These are phyloP conservation scores for Hippophae gyantsensis DNA, from an alignment of 306 rosid species.

Conservation along the genomic window DNA sequence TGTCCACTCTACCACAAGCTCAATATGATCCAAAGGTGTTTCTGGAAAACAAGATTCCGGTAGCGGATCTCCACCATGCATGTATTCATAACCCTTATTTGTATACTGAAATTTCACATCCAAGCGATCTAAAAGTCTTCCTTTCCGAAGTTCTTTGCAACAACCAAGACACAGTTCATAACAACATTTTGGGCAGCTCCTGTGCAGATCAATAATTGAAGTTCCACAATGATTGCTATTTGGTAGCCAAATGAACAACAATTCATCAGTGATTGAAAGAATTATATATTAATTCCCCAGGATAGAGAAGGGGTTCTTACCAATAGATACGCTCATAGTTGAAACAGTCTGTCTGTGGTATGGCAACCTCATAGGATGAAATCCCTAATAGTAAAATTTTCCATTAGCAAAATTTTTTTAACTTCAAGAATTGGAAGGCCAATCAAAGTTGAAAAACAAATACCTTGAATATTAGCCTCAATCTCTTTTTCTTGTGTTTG, in stretches of 20 bases:
- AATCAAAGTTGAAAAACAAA: slow-evolving; percentile 21
- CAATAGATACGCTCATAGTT: slow-evolving; percentile 66
- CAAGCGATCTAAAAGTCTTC: slow-evolving; percentile 31
- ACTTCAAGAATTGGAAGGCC: slow-evolving; percentile 15
- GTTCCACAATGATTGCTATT: slow-evolving; percentile 75
- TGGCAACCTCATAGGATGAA: slow-evolving; percentile 28
- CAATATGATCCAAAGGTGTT: slow-evolving; percentile 21
- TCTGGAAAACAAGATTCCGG: slow-evolving; percentile 23
- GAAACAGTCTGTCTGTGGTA: slow-evolving; percentile 45
- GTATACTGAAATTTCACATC: slow-evolving; percentile 50
- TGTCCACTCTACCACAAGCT: slow-evolving; percentile 33
- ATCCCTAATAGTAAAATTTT: slow-evolving; percentile 32
- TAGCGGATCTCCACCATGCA: slow-evolving; percentile 65
- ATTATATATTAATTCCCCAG: slow-evolving; percentile 15
- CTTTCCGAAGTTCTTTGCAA: slow-evolving; percentile 58
- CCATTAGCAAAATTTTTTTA: neutral
- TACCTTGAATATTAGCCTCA: slow-evolving; percentile 65
- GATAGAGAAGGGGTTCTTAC: slow-evolving; percentile 30
- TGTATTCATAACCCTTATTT: slow-evolving; percentile 58
- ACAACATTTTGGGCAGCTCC: slow-evolving; percentile 61
- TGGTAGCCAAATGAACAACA: slow-evolving; percentile 18
- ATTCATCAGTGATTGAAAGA: slow-evolving; percentile 4
- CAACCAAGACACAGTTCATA: slow-evolving; percentile 68
- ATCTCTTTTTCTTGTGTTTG: slow-evolving; percentile 51
- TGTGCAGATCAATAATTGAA: slow-evolving; percentile 66